phyloP scores from a whole-genome alignment of 2,329 filamentous ascomycete species.

The Ramularia collo-cygni region DNA sequence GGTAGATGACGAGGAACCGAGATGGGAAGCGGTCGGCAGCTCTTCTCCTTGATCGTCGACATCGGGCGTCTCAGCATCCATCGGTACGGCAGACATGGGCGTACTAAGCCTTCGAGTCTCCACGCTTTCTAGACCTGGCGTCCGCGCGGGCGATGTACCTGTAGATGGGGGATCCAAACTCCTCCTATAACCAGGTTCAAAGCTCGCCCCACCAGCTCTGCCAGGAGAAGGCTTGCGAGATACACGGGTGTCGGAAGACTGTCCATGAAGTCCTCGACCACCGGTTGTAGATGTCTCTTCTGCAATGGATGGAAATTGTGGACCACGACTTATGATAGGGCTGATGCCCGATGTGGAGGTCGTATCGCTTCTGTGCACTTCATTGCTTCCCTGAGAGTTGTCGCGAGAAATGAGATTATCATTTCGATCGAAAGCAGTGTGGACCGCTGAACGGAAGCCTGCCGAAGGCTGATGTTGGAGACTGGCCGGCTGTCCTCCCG shows the following conservation, averaged over 20 bases:
- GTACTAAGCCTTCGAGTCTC: constrained; percentile 21
- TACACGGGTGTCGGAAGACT: constrained; percentile 29
- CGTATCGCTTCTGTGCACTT: constrained; percentile 48
- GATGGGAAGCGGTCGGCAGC: constrained; percentile 15
- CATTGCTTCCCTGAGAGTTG: constrained; percentile 24
- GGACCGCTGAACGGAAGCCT: constrained; percentile 50
- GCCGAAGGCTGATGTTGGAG: constrained; percentile 44
- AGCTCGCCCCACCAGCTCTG: constrained; percentile 26
- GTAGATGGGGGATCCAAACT: constrained; percentile 53
- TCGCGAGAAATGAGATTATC: constrained; percentile 48
- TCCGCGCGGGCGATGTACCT: constrained; percentile 55
- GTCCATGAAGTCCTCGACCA: constrained; percentile 28
- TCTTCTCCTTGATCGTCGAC: constrained; percentile 21
- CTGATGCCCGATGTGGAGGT: constrained; percentile 57
- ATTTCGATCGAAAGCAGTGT: constrained; percentile 57
- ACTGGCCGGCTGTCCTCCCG: constrained; percentile 1
- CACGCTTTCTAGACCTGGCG: constrained; percentile 45
- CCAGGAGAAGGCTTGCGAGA: constrained; percentile 32
- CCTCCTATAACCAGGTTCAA: constrained; percentile 50
- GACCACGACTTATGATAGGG: constrained; percentile 54
- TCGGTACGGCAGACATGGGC: constrained; percentile 22
- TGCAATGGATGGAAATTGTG: constrained; percentile 47
- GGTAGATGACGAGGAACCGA: constrained; percentile 3
- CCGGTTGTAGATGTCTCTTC: constrained; percentile 41
- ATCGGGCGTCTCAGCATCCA: constrained; percentile 18